Evolutionary conservation across 2,329 filamentous ascomycete genomes (phyloP), one percentile per base, ranked within the genome.

Genomic region (Geosmithia flava): DNA sequence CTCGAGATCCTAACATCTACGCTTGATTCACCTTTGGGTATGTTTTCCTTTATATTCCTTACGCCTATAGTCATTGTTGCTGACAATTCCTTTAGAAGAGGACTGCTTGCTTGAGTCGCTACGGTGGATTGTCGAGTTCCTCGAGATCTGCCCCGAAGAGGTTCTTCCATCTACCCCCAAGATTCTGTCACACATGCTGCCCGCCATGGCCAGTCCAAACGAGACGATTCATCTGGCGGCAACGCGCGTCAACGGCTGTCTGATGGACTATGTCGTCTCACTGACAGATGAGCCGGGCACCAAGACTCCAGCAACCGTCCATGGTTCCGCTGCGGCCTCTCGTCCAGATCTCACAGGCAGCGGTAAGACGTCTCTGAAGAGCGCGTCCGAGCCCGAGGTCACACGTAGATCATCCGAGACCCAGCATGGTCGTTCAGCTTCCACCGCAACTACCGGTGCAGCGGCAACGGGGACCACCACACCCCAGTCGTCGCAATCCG

Each of bases 91-190:
- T 45, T 16, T 6, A 47, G 55, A 61, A 83, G 90, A 96, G 61
- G 87, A 95, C 58, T 90, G 94, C 53, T 78, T 96, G 43, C 74
- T 96, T 40, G 94, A 95, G 47, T 89, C 90, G 3, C 72, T 98
- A 27, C 80, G 88, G 52, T 98, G 93, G 93, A 89, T 98, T 53
- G 89, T 96, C 54, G 86, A 85, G 51, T 96, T 98, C 62, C 85
- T 98, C 55, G 90, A 97, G 53, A 97, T 98, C 44, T 96, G 90
- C 56, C 91, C 93, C 0, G 93, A 96, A 61, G 93, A 98, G 59
- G 94, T 98, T 3, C 74, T 98, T 42, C 86, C 87, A 3, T 97
- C 97, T 62, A 93, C 95, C 1, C 94, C 94, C 20, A 87, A 88
- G 55, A 83, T 98, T 29, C 70, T 98, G 42, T 88, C 89, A 1